These are phyloP conservation scores for Trichoderma oligosporum DNA, from an alignment of 2,329 filamentous ascomycete species.

Conservation along the genomic window DNA sequence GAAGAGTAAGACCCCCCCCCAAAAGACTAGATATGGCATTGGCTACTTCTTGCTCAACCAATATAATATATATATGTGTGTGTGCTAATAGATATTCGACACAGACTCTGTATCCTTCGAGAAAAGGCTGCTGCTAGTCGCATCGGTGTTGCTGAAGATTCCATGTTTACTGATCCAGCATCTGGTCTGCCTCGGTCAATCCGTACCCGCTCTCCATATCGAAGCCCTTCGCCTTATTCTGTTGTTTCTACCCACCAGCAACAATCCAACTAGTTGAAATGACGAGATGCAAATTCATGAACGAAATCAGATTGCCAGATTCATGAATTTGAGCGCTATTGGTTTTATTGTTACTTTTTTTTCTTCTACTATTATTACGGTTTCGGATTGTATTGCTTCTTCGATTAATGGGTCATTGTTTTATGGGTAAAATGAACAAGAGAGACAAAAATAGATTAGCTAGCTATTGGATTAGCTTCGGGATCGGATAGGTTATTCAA, in stretches of 20 bases:
- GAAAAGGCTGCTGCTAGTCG: conserved; percentile 50
- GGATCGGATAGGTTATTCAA: neutral
- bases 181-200: conserved; percentile 15
- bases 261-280: neutral
- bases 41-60: neutral
- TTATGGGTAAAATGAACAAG: neutral
- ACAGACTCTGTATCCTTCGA: conserved; percentile 47
- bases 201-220: conserved; percentile 16
- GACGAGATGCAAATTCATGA: neutral
- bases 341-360: neutral
- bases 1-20: conserved; percentile 53
- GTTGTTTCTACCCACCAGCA: conserved; percentile 7
- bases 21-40: neutral
- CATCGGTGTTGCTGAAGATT: conserved; percentile 42
- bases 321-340: conserved; percentile 2
- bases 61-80: too few relatives aligned
- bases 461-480: neutral
- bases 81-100: neutral
- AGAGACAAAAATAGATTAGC: conserved; percentile 4
- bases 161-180: conserved; percentile 26
- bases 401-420: neutral
- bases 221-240: conserved; percentile 13
- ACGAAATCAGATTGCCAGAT: neutral
- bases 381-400: neutral
- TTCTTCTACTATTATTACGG: neutral